Conservation (phyloP, 2,329 filamentous ascomycete species). For the Saccharata proteae region DNA sequence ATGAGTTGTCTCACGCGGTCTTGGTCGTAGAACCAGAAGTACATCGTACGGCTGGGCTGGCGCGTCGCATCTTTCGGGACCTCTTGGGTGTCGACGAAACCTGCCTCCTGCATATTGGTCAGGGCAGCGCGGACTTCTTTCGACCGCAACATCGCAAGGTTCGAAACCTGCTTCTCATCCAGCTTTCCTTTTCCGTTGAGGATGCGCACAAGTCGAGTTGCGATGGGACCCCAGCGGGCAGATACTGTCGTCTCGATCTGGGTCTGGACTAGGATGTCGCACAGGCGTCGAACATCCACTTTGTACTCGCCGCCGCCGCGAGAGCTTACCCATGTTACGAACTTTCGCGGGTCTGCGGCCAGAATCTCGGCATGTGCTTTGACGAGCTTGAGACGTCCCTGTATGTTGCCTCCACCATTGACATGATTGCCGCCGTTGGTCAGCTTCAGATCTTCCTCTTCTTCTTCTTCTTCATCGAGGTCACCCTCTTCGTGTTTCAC, state of each 20-base stretch:
- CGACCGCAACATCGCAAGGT: constrained; percentile 70
- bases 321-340: constrained; percentile 55
- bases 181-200: constrained; percentile 78
- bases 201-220: constrained; percentile 74
- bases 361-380: constrained; percentile 64
- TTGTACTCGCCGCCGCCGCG: constrained; percentile 63
- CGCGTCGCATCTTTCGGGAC: constrained; percentile 79
- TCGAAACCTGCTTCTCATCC: constrained; percentile 83
- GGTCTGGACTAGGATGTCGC: constrained; percentile 56
- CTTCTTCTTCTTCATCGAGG: constrained; percentile 18
- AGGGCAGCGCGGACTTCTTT: constrained; percentile 76
- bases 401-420: constrained; percentile 4
- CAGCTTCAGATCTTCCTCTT: constrained; percentile 18
- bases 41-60: constrained; percentile 71
- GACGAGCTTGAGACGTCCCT: constrained; percentile 29
- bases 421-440: constrained; percentile 1
- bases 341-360: constrained; percentile 54
- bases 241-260: constrained; percentile 76
- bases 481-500: constrained; percentile 12
- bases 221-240: constrained; percentile 50
- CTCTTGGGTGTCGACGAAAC: constrained; percentile 85
- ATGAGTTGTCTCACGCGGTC: constrained; percentile 58
- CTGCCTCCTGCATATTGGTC: constrained; percentile 72
- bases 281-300: constrained; percentile 66
- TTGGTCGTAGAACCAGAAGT: constrained; percentile 82